Evolutionary conservation across 2,329 filamentous ascomycete genomes (phyloP), one percentile per base, ranked within the genome.

Genomic region (Fusarium sp.): DNA sequence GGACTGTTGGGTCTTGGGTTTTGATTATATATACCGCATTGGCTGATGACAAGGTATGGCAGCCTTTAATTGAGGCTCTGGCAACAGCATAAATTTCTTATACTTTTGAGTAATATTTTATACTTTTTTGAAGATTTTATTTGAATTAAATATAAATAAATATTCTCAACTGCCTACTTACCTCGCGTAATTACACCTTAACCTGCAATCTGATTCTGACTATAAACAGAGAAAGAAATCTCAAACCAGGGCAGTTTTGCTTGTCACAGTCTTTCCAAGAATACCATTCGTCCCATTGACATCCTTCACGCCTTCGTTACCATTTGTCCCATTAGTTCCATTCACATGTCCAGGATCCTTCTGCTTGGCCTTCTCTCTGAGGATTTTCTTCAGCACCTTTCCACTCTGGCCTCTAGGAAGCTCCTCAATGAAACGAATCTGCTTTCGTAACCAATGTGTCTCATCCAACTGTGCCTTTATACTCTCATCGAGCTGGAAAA

Each of bases 291-390:
- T n/a, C 6, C 37, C 37, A 18, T 14, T 8, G 15, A 50, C 35
- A 0, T 6, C 26, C 48, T 37, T 50, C 4, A 23, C 20, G 3
- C n/a, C n/a, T 2, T 33, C 5, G 4, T 10, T 35, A 0, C 40
- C 30, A 9, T 27, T 56, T 4, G 17, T 2, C 1, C 38, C 30
- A n/a, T 42, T 54, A 1, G 5, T 2, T 7, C 15, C 15, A 35
- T 45, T 46, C 3, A 10, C 6, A 2, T 2, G 15, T 4, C 9
- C 23, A 23, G n/a, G 13, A 2, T 45, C 38, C 30, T 33, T n/a
- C 40, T 56, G 17, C 11, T 35, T 33, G 14, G 38, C 40, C 40
- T 46, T 46, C 14, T 56, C 53, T n/a, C 53, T 45, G 15, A 52
- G n/a, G 17, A 58, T 5, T 12, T 32, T 50, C 17, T 58, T 58